A percentile compares a stretch with the other conserved stretches of the same genome.
Evolutionary conservation across 257 asterid genomes (phyloP).

Genomic region (Solanum paucissectum): DNA sequence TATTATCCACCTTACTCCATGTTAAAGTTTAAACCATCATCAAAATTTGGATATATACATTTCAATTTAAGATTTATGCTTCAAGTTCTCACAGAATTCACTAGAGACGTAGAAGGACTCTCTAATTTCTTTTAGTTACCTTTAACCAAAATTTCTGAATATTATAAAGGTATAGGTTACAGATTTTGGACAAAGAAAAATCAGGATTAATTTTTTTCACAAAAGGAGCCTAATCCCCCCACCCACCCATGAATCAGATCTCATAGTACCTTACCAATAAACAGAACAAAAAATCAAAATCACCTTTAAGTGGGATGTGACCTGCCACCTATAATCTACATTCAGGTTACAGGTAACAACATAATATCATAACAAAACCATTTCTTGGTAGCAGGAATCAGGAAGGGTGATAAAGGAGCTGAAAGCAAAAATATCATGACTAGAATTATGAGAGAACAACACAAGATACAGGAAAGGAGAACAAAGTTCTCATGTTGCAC

Average conservation of each 20-base stretch:
- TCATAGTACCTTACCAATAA: background rate
- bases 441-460: background rate
- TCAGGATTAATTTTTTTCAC: background rate
- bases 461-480: background rate
- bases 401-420: background rate
- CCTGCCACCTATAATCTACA: background rate
- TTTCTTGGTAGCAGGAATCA: background rate
- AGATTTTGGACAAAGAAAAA: background rate
- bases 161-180: background rate
- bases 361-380: background rate
- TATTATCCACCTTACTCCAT: background rate
- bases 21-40: background rate
- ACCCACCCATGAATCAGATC: background rate
- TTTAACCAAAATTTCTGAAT: background rate
- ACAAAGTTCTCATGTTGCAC: constrained; percentile 11
- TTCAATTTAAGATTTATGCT: background rate
- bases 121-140: background rate
- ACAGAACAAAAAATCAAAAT: background rate
- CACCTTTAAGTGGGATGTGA: background rate
- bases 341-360: background rate
- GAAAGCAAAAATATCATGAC: background rate
- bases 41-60: background rate
- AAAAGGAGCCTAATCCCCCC: background rate
- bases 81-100: background rate
- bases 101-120: background rate